Evolutionary conservation across 1,139 yeast genomes (phyloP).

Genomic region (Blastobotrys niveus): DNA sequence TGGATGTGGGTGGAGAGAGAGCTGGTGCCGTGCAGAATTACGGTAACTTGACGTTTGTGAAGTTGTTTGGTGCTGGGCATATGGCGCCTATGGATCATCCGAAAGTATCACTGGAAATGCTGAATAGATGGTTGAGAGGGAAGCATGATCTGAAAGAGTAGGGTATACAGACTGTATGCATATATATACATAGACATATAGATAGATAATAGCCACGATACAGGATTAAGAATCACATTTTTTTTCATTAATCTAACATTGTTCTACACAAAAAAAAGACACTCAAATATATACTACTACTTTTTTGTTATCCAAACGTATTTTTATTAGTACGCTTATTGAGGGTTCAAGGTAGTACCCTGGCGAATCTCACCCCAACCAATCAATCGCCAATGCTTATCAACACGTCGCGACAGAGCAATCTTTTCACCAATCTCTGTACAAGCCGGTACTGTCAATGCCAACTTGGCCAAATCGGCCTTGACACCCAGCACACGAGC

Average conservation of each 20-base stretch:
- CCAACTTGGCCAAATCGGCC: slow-evolving; percentile 99
- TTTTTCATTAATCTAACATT: not conserved
- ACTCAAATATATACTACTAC: too few relatives aligned
- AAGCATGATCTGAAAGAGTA: slow-evolving; percentile 5
- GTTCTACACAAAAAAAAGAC: not conserved
- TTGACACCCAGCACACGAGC: slow-evolving; percentile 97
- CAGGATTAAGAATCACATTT: too few relatives aligned
- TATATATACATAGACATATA: too few relatives aligned
- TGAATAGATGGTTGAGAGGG: slow-evolving; percentile 57
- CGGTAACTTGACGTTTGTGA: slow-evolving; percentile 50
- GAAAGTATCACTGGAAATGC: slow-evolving; percentile 57
- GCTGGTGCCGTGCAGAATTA: slow-evolving; percentile 39
- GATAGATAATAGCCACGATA: too few relatives aligned
- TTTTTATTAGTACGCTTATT: not conserved
- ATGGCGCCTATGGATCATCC: slow-evolving; percentile 76
- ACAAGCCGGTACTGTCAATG: slow-evolving; percentile 97
- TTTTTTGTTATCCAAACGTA: not conserved
- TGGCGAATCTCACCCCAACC: slow-evolving; percentile 99
- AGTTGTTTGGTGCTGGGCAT: slow-evolving; percentile 58
- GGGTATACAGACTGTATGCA: not conserved
- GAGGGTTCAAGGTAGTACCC: slow-evolving; percentile 45
- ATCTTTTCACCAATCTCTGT: slow-evolving; percentile 97
- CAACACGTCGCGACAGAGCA: slow-evolving; percentile 98
- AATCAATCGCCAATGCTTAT: slow-evolving; percentile 99
- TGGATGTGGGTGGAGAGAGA: slow-evolving; percentile 37